Percentiles rank a stretch among this genome's conserved stretches.
These are phyloP conservation scores for Dysphania ambrosioides DNA, from an alignment of 148 eudicot genomes.

Conservation along the genomic window DNA sequence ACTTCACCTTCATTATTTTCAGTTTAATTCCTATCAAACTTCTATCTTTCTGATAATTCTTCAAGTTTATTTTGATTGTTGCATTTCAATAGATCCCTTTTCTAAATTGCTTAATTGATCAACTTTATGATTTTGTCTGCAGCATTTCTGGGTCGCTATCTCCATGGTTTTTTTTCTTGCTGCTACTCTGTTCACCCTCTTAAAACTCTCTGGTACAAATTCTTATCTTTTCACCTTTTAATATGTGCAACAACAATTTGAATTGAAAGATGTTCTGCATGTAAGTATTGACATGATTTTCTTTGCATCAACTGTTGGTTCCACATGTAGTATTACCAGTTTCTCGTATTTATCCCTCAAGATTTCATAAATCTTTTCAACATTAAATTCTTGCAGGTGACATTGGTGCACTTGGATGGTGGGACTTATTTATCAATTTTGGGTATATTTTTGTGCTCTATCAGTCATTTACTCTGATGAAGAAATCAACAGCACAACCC, in stretches of 20 bases:
- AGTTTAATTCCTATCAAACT: no score
- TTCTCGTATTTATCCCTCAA: not conserved
- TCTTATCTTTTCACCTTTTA: slow-evolving; percentile 4
- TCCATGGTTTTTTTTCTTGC: slow-evolving; percentile 86
- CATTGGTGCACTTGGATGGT: slow-evolving; percentile 85
- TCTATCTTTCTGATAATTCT: slow-evolving; percentile 1
- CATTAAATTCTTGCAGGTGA: slow-evolving; percentile 50
- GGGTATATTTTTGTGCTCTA: slow-evolving; percentile 41
- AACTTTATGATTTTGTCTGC: slow-evolving; percentile 23
- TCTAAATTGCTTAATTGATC: slow-evolving; percentile 20
- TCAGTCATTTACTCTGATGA: not conserved
- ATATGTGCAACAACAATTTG: not conserved
- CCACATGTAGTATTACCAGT: not conserved
- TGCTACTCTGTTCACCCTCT: slow-evolving; percentile 64
- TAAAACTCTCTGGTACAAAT: slow-evolving; percentile 73
- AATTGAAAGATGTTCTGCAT: not conserved
- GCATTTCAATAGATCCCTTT: not conserved
- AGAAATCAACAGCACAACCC: no score
- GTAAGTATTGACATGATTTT: not conserved
- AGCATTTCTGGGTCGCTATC: slow-evolving; percentile 92
- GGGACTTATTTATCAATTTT: slow-evolving; percentile 87
- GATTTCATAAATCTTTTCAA: not conserved
- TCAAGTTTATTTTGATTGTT: not conserved
- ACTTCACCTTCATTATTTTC: not conserved
- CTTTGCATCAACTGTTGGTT: not conserved